These are phyloP conservation scores for Aphanomyces astaci DNA, from an alignment of 352 stramenopile species.

Conservation along the genomic window DNA sequence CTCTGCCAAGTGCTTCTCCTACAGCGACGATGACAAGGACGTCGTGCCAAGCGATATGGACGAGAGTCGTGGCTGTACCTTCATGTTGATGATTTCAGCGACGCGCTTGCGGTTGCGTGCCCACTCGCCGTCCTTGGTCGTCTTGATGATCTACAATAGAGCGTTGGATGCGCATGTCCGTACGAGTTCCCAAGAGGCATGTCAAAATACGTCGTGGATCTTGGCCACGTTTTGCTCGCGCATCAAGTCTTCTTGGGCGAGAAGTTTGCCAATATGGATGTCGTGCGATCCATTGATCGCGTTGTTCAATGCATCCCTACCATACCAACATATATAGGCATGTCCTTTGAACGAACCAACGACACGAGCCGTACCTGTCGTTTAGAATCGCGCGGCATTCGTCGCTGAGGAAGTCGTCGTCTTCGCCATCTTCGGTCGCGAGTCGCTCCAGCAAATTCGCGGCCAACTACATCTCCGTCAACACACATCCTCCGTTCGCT, in stretches of 20 bases:
- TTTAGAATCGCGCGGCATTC: constrained; percentile 75
- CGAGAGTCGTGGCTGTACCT: constrained; percentile 23
- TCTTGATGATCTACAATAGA: constrained; percentile 53
- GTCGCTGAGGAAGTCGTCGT: constrained; percentile 70
- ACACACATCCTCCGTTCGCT: neutral
- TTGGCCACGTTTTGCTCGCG: constrained; percentile 69
- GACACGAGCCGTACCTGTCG: constrained; percentile 27
- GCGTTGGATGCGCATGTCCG: no score
- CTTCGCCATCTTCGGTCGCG: constrained; percentile 64
- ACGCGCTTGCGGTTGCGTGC: constrained; percentile 60
- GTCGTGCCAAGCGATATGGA: no score
- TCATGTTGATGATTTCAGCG: constrained; percentile 63
- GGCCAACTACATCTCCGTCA: constrained; percentile 28
- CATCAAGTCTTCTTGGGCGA: constrained; percentile 79
- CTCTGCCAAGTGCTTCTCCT: constrained; percentile 53
- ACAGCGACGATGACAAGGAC: neutral
- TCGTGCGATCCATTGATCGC: constrained; percentile 87
- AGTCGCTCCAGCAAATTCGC: constrained; percentile 67
- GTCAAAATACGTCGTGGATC: constrained; percentile 33
- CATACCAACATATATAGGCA: no score
- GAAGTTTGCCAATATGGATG: constrained; percentile 85
- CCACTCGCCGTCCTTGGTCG: constrained; percentile 60
- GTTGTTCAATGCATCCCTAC: constrained; percentile 67
- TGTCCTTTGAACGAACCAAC: neutral
- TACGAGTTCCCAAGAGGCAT: no score